A percentile compares a stretch with the other conserved stretches of the same genome.
These are phyloP conservation scores for Yamadazyma membranifaciens DNA, from an alignment of 1,139 yeast species.

Conservation along the genomic window DNA sequence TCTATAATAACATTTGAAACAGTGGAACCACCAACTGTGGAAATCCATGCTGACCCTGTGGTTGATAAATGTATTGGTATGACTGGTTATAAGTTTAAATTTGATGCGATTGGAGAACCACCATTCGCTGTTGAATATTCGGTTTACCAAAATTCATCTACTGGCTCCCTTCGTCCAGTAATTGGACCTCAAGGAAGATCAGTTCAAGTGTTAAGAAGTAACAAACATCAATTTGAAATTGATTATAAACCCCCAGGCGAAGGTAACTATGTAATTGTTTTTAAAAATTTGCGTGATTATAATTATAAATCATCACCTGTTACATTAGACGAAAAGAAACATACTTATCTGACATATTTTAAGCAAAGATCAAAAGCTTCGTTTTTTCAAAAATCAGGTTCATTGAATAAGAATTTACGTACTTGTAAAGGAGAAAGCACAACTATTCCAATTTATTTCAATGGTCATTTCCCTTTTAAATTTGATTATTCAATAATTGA, in stretches of 20 bases:
- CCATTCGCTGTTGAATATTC: conserved; percentile 71
- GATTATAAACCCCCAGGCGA: conserved; percentile 75
- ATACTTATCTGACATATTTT: conserved; percentile 52
- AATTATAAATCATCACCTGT: conserved; percentile 43
- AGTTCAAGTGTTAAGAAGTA: conserved; percentile 23
- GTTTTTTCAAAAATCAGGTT: conserved; percentile 18
- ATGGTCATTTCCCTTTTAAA: conserved; percentile 78
- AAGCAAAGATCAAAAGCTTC: conserved; percentile 46
- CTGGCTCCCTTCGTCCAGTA: conserved; percentile 32
- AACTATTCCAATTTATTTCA: conserved; percentile 53
- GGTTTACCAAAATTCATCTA: conserved; percentile 46
- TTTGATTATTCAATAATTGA: conserved; percentile 58
- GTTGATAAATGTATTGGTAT: conserved; percentile 91
- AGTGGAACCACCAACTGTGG: conserved; percentile 50
- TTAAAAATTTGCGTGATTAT: conserved; percentile 55
- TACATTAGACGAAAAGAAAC: conserved; percentile 29
- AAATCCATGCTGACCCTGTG: conserved; percentile 57
- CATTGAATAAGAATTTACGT: conserved; percentile 6
- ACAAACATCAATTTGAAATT: conserved; percentile 37
- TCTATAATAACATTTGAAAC: conserved; percentile 18
- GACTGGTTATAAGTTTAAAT: conserved; percentile 70
- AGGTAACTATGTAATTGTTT: conserved; percentile 76
- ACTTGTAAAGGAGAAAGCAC: conserved; percentile 43
- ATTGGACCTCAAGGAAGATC: conserved; percentile 30
- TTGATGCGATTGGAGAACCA: conserved; percentile 73